phyloP scores from a whole-genome alignment of 495 filamentous ascomycete genomes.

The Terfezia boudieri region DNA sequence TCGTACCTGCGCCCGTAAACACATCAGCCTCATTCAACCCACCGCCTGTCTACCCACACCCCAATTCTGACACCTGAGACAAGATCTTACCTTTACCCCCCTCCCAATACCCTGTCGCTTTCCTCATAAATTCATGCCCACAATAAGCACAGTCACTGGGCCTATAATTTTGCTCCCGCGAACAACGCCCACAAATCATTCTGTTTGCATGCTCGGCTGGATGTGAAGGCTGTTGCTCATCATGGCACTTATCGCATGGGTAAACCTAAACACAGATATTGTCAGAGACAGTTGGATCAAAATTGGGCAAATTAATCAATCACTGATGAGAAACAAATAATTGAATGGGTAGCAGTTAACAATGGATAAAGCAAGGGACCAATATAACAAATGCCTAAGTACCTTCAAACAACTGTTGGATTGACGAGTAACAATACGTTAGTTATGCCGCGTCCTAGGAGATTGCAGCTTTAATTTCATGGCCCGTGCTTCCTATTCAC shows the following conservation, averaged over 20 bases:
- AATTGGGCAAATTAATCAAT: conserved; percentile 8
- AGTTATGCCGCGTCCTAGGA: too few relatives aligned
- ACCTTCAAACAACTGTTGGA: too few relatives aligned
- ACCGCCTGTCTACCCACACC: too few relatives aligned
- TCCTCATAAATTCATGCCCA: conserved; percentile 47
- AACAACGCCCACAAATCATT: conserved; percentile 76
- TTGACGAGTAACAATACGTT: too few relatives aligned
- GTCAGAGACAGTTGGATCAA: conserved; percentile 27
- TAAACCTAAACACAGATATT: conserved; percentile 37
- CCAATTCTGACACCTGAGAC: too few relatives aligned
- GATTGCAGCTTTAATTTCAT: too few relatives aligned
- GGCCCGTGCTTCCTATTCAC: too few relatives aligned
- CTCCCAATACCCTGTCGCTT: conserved; percentile 66
- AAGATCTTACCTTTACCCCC: conserved; percentile 32
- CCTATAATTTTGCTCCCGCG: conserved; percentile 60
- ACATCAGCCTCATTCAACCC: too few relatives aligned
- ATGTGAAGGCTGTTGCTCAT: conserved; percentile 41
- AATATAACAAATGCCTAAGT: too few relatives aligned
- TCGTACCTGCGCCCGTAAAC: conserved; percentile 21
- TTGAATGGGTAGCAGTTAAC: too few relatives aligned
- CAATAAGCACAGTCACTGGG: conserved; percentile 65
- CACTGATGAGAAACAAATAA: too few relatives aligned
- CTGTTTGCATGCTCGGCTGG: conserved; percentile 63
- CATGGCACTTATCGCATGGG: conserved; percentile 71
- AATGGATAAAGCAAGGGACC: too few relatives aligned